phyloP scores from a whole-genome alignment of 2,329 filamentous ascomycete genomes.

The Phaeosphaeria sp. region DNA sequence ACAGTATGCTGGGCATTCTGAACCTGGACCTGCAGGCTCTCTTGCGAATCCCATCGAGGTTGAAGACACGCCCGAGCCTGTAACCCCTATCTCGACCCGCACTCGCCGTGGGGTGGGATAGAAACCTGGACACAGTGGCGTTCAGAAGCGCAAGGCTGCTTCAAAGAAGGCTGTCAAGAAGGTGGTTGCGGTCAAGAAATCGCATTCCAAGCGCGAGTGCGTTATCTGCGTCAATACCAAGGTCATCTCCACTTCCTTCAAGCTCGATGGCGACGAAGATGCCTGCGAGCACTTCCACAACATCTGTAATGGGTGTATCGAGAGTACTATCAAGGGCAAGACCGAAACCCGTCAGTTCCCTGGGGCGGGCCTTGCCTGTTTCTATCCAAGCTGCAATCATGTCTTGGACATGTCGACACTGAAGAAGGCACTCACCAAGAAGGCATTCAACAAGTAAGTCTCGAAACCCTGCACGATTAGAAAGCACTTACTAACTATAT shows the following conservation, averaged over 20 bases:
- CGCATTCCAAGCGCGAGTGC: slow-evolving; percentile 23
- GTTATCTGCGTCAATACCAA: slow-evolving; percentile 22
- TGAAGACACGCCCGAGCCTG: no score
- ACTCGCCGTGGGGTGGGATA: no score
- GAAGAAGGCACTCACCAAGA: slow-evolving; percentile 10
- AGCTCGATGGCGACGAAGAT: background rate
- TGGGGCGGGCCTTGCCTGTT: slow-evolving; percentile 22
- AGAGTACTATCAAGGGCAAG: slow-evolving; percentile 25
- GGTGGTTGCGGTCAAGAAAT: slow-evolving; percentile 11
- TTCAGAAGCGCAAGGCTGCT: no score
- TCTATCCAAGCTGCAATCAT: slow-evolving; percentile 18
- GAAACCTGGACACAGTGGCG: no score
- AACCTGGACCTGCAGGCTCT: no score
- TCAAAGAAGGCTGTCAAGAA: no score
- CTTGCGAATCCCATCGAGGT: no score
- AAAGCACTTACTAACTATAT: slow-evolving; percentile 3
- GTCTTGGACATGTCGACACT: slow-evolving; percentile 14
- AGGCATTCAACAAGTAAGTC: slow-evolving; percentile 22
- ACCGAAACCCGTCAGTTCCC: slow-evolving; percentile 16
- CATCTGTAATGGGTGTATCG: slow-evolving; percentile 28
- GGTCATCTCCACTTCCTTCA: slow-evolving; percentile 16
- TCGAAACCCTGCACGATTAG: no score
- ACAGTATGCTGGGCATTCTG: no score
- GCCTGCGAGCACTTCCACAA: slow-evolving; percentile 27
- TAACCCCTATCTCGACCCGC: no score